Evolutionary conservation across 169 alveolate genomes (phyloP), one percentile per base, ranked within the genome.

Genomic region (Miamiensis avidus): DNA sequence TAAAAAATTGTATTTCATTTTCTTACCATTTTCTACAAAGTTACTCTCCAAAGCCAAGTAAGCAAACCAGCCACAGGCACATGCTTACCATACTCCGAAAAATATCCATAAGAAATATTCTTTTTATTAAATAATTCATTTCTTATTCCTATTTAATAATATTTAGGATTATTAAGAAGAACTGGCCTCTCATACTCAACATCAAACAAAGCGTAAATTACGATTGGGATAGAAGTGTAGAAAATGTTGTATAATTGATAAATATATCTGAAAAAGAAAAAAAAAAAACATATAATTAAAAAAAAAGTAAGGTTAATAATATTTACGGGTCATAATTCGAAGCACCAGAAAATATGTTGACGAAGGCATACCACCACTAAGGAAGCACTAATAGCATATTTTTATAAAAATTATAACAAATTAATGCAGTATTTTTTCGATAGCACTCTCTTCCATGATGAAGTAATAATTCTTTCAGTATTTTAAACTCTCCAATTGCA

Each of bases 361-460:
- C 25, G 0, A 86, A n/a, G 29, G 86, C 90, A 74, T 84, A 86
- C 87, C 87, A 86, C 34, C 64, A 69, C 73, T 86, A 64, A 34
- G 90, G 90, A 31, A 86, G 31, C 30, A 86, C 90, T 25, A 86
- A 69, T 25, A 86, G 65, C 90, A 86, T 86, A 79, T 93, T 93
- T 88, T 93, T 93, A 83, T 88, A 90, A 64, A 93, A 91, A 49
- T 84, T 85, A 76, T 82, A 89, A 72, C 82, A 83, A n/a, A 93
- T 89, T 31, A 89, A 34, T 30, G 65, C 65, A n/a, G 96, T 89
- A 83, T 92, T 95, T 89, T 94, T 91, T 81, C 96, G 89, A 81
- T 93, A 91, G 65, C 95, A 90, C 31, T 91, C 96, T 79, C 98
- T 94, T 28, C 99, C 99, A 88, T 97, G 99, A 64, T 91, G 90